Percentiles rank a stretch among this genome's conserved stretches.
Conservation (phyloP, 768 basidiomycete genomes). For the Boletus edulis region DNA sequence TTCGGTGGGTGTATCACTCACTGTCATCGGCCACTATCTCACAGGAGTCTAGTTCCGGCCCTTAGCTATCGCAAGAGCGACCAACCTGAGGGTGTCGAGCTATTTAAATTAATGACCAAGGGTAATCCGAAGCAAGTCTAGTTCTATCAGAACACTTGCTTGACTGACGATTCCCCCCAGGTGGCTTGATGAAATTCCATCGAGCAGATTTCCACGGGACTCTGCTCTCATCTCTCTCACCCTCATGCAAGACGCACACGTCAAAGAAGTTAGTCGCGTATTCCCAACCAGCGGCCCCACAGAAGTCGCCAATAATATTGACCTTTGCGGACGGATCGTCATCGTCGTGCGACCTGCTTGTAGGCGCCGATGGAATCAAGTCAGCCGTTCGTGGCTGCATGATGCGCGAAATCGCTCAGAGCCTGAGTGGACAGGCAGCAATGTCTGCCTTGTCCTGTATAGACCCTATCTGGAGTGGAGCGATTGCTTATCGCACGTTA, state of each 20-base stretch:
- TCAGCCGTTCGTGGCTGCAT: slow-evolving; percentile 44
- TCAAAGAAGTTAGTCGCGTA: slow-evolving; percentile 62
- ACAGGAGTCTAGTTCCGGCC: slow-evolving; percentile 40
- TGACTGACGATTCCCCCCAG: slow-evolving; percentile 29
- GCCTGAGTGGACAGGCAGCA: slow-evolving; percentile 40
- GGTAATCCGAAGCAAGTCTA: slow-evolving; percentile 35
- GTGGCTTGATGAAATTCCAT: slow-evolving; percentile 53
- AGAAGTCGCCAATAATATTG: slow-evolving; percentile 38
- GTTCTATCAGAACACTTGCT: not conserved
- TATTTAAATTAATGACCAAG: slow-evolving; percentile 54
- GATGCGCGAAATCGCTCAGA: slow-evolving; percentile 30
- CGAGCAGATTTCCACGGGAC: slow-evolving; percentile 65
- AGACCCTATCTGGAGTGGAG: slow-evolving; percentile 60
- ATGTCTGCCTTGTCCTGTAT: slow-evolving; percentile 41
- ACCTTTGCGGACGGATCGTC: slow-evolving; percentile 61
- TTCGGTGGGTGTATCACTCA: slow-evolving; percentile 13
- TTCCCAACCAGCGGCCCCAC: slow-evolving; percentile 40
- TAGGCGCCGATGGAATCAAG: slow-evolving; percentile 70
- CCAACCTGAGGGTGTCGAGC: slow-evolving; percentile 48
- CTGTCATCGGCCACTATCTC: not conserved
- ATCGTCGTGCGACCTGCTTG: slow-evolving; percentile 59
- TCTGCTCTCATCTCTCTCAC: slow-evolving; percentile 49
- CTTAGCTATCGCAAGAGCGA: slow-evolving; percentile 64
- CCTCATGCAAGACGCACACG: slow-evolving; percentile 45
- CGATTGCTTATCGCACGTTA: slow-evolving; percentile 56